These are phyloP conservation scores for Ogataea angusta DNA, from an alignment of 805 yeast genomes.

Conservation along the genomic window DNA sequence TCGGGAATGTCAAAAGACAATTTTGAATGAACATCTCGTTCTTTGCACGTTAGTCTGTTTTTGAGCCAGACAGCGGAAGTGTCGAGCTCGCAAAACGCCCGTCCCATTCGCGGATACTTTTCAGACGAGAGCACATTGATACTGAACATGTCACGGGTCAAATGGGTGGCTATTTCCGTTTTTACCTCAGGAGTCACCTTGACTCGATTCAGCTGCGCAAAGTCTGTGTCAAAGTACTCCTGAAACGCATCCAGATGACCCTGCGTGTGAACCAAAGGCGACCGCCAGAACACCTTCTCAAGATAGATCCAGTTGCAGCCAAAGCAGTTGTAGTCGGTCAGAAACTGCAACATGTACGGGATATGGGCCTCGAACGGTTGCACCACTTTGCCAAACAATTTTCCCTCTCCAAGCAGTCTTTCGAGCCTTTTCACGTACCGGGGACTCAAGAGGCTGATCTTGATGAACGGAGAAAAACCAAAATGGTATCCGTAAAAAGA, in stretches of 20 bases:
- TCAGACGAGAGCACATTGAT: slow-evolving; percentile 31
- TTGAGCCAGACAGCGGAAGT: slow-evolving; percentile 54
- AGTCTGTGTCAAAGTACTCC: slow-evolving; percentile 25
- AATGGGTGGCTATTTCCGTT: slow-evolving; percentile 27
- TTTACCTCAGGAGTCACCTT: slow-evolving; percentile 34
- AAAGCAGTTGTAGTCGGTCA: slow-evolving; percentile 76
- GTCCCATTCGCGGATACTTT: slow-evolving; percentile 51
- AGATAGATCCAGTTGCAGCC: slow-evolving; percentile 79
- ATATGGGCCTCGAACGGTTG: slow-evolving; percentile 79
- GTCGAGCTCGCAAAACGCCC: slow-evolving; percentile 70
- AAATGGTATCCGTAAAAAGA: slow-evolving; percentile 84
- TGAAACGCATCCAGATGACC: slow-evolving; percentile 12
- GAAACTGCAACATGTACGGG: slow-evolving; percentile 71
- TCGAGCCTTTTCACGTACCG: slow-evolving; percentile 52
- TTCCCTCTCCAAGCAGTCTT: slow-evolving; percentile 43
- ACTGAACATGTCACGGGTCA: slow-evolving; percentile 7
- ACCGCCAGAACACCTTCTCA: slow-evolving; percentile 47
- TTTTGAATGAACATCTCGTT: slow-evolving; percentile 49
- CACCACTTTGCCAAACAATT: slow-evolving; percentile 33
- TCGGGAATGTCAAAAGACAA: slow-evolving; percentile 1
- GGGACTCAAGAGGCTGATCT: slow-evolving; percentile 67
- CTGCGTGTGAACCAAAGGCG: slow-evolving; percentile 40
- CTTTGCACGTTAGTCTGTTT: slow-evolving; percentile 47
- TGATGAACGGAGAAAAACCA: slow-evolving; percentile 62
- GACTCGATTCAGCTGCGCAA: slow-evolving; percentile 20